phyloP scores from a whole-genome alignment of 2,329 filamentous ascomycete genomes.

The Colletotrichum eremochloae region DNA sequence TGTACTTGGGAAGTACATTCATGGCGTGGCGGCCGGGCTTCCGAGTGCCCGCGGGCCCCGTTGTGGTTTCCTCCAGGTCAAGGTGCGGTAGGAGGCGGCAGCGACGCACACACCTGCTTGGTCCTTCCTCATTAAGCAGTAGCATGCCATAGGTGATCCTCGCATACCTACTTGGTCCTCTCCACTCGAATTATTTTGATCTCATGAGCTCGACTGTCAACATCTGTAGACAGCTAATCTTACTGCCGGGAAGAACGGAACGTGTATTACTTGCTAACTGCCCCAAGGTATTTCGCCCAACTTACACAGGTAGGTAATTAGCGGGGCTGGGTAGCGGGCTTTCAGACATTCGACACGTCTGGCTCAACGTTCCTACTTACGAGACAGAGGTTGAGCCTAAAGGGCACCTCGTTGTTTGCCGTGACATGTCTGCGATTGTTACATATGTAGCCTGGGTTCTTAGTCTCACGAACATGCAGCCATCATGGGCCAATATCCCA shows the following conservation, averaged over 20 bases:
- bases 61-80: slow-evolving; percentile 2
- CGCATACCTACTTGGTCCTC: background rate
- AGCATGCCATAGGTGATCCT: slow-evolving; percentile 21
- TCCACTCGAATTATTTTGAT: slow-evolving; percentile 1
- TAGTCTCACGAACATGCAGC: background rate
- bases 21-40: slow-evolving; percentile 3
- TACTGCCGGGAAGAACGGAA: background rate
- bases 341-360: slow-evolving; percentile 15
- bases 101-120: slow-evolving; percentile 4
- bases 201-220: background rate
- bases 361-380: slow-evolving; percentile 27
- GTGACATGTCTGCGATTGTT: background rate
- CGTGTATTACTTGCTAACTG: background rate
- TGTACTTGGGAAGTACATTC: slow-evolving; percentile 15
- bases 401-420: slow-evolving; percentile 11
- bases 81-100: background rate
- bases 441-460: background rate
- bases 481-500: background rate
- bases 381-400: background rate
- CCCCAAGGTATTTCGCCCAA: background rate
- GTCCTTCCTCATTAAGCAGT: slow-evolving; percentile 32
- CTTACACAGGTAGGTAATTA: background rate
- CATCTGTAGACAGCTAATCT: slow-evolving; percentile 9
- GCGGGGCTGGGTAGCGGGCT: background rate
- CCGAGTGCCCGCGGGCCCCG: slow-evolving; percentile 12